Base-by-base conservation (phyloP, 2,329 filamentous ascomycete genomes). In the Fusarium sororula region DNA sequence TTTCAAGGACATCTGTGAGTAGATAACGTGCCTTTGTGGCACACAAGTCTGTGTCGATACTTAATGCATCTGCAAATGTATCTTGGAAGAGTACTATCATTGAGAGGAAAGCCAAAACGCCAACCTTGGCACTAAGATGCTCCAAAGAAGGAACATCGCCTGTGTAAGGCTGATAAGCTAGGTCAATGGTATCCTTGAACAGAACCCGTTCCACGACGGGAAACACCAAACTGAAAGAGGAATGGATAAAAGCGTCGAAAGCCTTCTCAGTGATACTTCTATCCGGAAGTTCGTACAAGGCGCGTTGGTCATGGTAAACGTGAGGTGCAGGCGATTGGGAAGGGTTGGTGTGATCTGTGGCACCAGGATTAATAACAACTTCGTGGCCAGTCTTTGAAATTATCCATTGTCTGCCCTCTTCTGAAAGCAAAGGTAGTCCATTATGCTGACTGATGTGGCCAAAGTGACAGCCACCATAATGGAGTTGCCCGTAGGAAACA, bases 81-180 rank as follows among this genome's bases (percentile, higher is more conserved):
- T 54, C 64, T 11, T 70, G 44, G 74, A 81, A 62, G 8, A 78
- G 61, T 22, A 70, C 56, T 10, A 80, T 75, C 42, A 86, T 79
- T 0, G 85, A 82, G 0, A 86, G 67, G 72, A 90, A 89, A 1
- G 87, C 82, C 55, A 87, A 82, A 1, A 90, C 81, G 61, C 86
- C 88, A 2, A 84, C 85, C 55, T 82, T 85, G 22, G 84, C 82
- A 35, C 80, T 81, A 7, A 82, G 77, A 6, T 75, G 74, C 63
- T 78, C 80, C 45, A 80, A 44, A 12, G 77, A 67, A 14, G 68
- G 38, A 6, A 66, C 41, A 9, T 67, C 59, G 5, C 35, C 47
- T 1, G 68, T 48, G 1, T 66, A 54, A 3, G 81, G 72, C 5
- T 79, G 70, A 68, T 89, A 90, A 0, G 87, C 88, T 1, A 79